Conservation (phyloP, 2,329 filamentous ascomycete species). For the Phaeosphaeria sp. region DNA sequence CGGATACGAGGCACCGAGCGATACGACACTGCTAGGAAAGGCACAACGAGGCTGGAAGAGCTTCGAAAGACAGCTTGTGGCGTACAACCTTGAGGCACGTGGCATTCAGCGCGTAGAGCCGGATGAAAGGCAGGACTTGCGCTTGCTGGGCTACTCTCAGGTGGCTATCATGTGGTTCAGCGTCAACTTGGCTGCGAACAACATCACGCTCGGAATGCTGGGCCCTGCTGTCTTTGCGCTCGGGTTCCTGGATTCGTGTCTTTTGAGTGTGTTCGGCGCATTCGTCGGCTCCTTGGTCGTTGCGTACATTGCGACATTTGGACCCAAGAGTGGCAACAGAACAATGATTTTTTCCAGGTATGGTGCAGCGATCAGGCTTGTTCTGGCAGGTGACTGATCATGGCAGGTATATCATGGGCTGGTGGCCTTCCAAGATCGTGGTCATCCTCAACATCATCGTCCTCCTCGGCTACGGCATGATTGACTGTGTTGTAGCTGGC, state of each 20-base stretch:
- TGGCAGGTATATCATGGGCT: constrained; percentile 66
- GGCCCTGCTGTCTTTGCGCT: constrained; percentile 65
- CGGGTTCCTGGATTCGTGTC: constrained; percentile 62
- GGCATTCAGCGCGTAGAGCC: constrained; percentile 65
- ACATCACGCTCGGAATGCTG: constrained; percentile 69
- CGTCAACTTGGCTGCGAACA: constrained; percentile 68
- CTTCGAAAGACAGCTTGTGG: constrained; percentile 52
- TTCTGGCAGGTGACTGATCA: constrained; percentile 50
- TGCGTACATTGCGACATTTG: constrained; percentile 68
- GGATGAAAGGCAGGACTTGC: constrained; percentile 61
- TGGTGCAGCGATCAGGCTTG: neutral
- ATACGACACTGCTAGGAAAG: constrained; percentile 10
- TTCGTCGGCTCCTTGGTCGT: constrained; percentile 62
- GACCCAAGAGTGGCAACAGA: constrained; percentile 65
- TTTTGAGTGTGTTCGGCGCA: constrained; percentile 65
- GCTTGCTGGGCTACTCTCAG: constrained; percentile 61
- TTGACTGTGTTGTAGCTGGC: constrained; percentile 70
- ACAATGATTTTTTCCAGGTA: constrained; percentile 64
- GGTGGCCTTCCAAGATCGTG: constrained; percentile 69
- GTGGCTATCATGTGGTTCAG: constrained; percentile 66
- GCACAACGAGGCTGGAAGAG: constrained; percentile 30
- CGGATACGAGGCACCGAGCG: constrained; percentile 5
- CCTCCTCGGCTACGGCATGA: constrained; percentile 66
- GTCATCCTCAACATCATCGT: constrained; percentile 69
- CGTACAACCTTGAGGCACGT: constrained; percentile 64